Base-by-base conservation (phyloP, 805 yeast genomes). In the Schizosaccharomyces lindneri region DNA sequence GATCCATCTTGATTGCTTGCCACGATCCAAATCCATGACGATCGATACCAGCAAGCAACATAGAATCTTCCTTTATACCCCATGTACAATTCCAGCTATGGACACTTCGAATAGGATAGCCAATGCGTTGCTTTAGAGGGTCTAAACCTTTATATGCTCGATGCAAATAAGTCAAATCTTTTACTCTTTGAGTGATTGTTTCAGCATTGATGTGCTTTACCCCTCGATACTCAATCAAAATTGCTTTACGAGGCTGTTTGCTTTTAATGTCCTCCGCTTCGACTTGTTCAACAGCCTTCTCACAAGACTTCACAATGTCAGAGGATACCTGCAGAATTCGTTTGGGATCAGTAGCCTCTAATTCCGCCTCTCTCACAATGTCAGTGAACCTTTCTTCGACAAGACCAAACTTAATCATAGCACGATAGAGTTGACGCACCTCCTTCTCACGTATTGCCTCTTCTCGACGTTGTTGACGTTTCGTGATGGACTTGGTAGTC, bases 21-120 rank as follows among this genome's bases (percentile, higher is more conserved):
- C 98, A 93, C 0, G 95, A 83, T 19, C 97, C 97, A 71, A 87
- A 89, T 0, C 99, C 99, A 72, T 89, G 88, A 72, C 87, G 88
- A 68, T 79, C 78, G 27, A 90, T 85, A 65, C 99, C 99, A 43
- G 85, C 80, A 64, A 93, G 71, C 62, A 93, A 76, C 81, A 82
- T 85, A 61, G 88, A 85, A 71, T 93, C 99, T 69, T 93, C 95
- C 43, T 76, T 79, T 15, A 77, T 75, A 2, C 76, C 75, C 99
- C 99, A 93, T 39, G 81, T 81, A 67, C 95, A 86, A 61, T 80
- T 79, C 99, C 99, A 93, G 55, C 85, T 90, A 68, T 81, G 82
- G 9, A 88, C 97, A 29, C 83, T 81, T 72, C 89, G 89, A 19
- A 93, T 85, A 15, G 76, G 73, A 62, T 73, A 75, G 5, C 77